These are phyloP conservation scores for Alternaria novae-zelandiae DNA, from an alignment of 2,329 filamentous ascomycete genomes.

Conservation along the genomic window DNA sequence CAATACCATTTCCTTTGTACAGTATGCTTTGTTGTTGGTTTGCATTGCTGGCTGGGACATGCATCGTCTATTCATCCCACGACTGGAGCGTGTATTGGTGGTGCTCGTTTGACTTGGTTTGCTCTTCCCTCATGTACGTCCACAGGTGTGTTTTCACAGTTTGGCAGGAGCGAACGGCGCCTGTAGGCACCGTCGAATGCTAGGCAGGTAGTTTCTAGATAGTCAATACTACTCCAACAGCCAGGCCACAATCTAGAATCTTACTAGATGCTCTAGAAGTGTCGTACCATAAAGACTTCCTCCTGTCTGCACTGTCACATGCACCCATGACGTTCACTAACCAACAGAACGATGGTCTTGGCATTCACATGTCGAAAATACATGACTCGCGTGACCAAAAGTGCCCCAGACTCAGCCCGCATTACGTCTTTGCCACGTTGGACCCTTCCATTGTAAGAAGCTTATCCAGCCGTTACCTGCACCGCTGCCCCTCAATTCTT, in stretches of 20 bases:
- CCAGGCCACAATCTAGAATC: slow-evolving; percentile 1
- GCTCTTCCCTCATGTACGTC: slow-evolving; percentile 5
- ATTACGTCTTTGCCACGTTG: slow-evolving; percentile 11
- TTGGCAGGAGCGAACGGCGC: slow-evolving; percentile 3
- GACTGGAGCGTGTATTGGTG: slow-evolving; percentile 29
- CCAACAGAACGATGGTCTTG: slow-evolving; percentile 20
- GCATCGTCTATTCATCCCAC: slow-evolving; percentile 17
- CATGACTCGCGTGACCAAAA: slow-evolving; percentile 25
- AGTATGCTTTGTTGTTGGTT: slow-evolving; percentile 25
- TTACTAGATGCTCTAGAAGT: background rate
- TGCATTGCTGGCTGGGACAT: slow-evolving; percentile 41
- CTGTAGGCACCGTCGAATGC: slow-evolving; percentile 5
- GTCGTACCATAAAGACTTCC: background rate
- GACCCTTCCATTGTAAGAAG: background rate
- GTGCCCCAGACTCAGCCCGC: slow-evolving; percentile 15
- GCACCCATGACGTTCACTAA: slow-evolving; percentile 5
- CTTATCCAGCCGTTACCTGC: background rate
- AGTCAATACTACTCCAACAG: slow-evolving; percentile 16
- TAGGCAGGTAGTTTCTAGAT: slow-evolving; percentile 4
- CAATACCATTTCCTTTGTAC: slow-evolving; percentile 43
- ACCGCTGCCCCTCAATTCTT: background rate
- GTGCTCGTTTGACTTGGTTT: slow-evolving; percentile 10
- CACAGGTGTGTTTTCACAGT: slow-evolving; percentile 6
- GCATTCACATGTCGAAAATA: slow-evolving; percentile 33
- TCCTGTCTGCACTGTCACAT: slow-evolving; percentile 4